Percentiles rank a stretch among this genome's conserved stretches.
Evolutionary conservation across 768 basidiomycete genomes (phyloP).

Genomic region (Collybia sordida): DNA sequence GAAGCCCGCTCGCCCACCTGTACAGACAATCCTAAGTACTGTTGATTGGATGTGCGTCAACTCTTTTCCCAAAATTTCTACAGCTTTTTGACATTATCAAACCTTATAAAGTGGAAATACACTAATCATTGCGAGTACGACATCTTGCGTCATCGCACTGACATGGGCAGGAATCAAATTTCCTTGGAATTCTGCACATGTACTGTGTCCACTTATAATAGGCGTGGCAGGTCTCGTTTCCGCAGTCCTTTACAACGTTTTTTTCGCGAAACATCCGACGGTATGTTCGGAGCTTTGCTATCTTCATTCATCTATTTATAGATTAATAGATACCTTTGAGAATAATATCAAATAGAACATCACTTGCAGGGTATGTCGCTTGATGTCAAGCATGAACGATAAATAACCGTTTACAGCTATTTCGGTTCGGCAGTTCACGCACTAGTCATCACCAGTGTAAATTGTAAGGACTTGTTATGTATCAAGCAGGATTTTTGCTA

Average conservation of each 20-base stretch:
- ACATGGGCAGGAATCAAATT: constrained; percentile 48
- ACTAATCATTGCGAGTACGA: constrained; percentile 35
- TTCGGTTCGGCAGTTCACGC: no score
- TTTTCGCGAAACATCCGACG: constrained; percentile 19
- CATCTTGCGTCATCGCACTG: constrained; percentile 36
- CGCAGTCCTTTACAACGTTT: constrained; percentile 40
- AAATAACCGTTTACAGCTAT: no score
- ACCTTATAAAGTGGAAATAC: constrained; percentile 36
- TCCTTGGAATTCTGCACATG: constrained; percentile 37
- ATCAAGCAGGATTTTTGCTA: no score
- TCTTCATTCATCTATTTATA: constrained; percentile 13
- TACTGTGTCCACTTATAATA: constrained; percentile 42
- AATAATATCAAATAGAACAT: not conserved
- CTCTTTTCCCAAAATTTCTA: not conserved
- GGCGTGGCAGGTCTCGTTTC: constrained; percentile 35
- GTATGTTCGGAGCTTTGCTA: constrained; percentile 7
- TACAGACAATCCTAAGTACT: constrained; percentile 32
- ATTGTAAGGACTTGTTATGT: no score
- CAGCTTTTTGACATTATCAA: no score
- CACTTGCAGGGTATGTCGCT: no score
- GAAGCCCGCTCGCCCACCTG: constrained; percentile 25
- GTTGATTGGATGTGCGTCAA: constrained; percentile 44
- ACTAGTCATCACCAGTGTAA: no score
- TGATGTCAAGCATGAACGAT: not conserved
- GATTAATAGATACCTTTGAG: constrained; percentile 8